These are phyloP conservation scores for Neonectria sp. DNA, from an alignment of 2,329 filamentous ascomycete genomes.

Conservation along the genomic window DNA sequence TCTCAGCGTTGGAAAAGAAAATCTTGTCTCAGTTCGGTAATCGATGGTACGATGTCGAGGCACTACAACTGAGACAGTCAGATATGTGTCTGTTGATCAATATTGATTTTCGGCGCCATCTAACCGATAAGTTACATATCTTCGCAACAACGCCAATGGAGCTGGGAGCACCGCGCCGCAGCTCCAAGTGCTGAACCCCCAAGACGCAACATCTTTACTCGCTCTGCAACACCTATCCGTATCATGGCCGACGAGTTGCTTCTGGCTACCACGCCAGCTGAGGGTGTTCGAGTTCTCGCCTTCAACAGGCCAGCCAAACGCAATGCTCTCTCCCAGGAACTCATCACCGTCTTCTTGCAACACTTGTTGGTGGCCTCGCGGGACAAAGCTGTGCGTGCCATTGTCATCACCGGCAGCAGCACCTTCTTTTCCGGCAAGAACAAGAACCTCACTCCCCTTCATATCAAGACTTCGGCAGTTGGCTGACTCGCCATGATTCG, in stretches of 20 bases:
- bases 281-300: slow-evolving; percentile 62
- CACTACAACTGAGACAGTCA: slow-evolving; percentile 1
- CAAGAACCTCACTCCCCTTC: not conserved
- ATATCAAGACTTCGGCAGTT: not conserved
- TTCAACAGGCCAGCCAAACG: slow-evolving; percentile 69
- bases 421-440: slow-evolving; percentile 54
- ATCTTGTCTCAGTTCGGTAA: not conserved
- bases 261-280: slow-evolving; percentile 46
- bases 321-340: slow-evolving; percentile 69
- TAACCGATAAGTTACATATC: not conserved
- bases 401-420: slow-evolving; percentile 56
- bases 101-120: not conserved
- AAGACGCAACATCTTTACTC: not conserved
- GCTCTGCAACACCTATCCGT: not conserved
- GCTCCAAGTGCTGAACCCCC: too few relatives aligned
- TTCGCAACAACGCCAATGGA: not conserved
- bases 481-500: not conserved
- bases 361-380: slow-evolving; percentile 42
- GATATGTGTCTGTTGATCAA: not conserved
- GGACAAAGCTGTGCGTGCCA: slow-evolving; percentile 50
- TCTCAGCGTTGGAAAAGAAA: not conserved
- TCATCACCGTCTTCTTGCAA: slow-evolving; percentile 62
- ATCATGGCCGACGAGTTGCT: slow-evolving; percentile 37
- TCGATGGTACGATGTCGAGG: not conserved
- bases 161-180: not conserved